Percentiles rank a stretch among this genome's conserved stretches.
Evolutionary conservation across 176 grass and related monocot species (phyloP).

Genomic region (Lolium perenne): DNA sequence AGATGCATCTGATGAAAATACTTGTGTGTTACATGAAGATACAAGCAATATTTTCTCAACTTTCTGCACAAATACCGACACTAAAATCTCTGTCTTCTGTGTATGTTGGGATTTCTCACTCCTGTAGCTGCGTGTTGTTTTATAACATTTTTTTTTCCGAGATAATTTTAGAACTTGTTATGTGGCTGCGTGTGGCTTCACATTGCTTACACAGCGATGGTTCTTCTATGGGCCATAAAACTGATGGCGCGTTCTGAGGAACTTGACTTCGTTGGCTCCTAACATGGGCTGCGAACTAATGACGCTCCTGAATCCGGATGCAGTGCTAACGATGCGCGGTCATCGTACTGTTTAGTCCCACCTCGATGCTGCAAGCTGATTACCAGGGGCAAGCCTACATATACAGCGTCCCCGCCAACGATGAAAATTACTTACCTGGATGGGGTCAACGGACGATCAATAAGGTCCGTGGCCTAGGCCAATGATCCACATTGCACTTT

Average conservation of each 20-base stretch:
- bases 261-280: neutral
- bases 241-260: neutral
- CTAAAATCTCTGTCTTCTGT: too few species aligned
- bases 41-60: neutral
- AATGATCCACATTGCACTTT: neutral
- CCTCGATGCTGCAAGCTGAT: neutral
- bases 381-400: neutral
- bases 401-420: neutral
- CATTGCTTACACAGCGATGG: neutral
- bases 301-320: too few species aligned
- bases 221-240: neutral
- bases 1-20: neutral
- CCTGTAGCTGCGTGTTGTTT: too few species aligned
- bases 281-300: neutral
- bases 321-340: neutral
- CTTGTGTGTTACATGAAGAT: neutral
- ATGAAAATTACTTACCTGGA: neutral
- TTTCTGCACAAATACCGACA: neutral
- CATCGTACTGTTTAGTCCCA: neutral
- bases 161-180: too few species aligned
- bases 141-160: too few species aligned
- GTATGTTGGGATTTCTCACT: too few species aligned
- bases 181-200: neutral
- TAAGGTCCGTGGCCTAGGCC: neutral
- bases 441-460: neutral